Evolutionary conservation across 331 rosid species (phyloP).

Genomic region (Cydonia oblonga): DNA sequence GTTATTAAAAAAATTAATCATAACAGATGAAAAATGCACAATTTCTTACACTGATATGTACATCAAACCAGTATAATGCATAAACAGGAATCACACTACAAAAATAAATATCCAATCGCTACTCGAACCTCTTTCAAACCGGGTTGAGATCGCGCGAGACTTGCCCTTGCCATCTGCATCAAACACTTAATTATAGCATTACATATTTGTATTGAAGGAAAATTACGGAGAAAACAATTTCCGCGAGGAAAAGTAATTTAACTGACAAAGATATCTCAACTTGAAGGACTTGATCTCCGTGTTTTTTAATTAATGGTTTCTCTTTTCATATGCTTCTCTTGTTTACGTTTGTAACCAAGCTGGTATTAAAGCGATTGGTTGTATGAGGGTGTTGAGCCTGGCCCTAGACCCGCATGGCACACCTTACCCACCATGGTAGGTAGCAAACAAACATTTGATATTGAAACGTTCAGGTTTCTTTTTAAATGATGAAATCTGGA

Average conservation of each 20-base stretch:
- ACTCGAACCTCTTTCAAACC: slow-evolving; percentile 35
- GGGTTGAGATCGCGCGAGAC: slow-evolving; percentile 64
- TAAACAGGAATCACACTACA: slow-evolving; percentile 32
- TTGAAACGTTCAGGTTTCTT: background rate
- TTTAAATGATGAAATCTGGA: background rate
- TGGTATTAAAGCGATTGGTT: no score
- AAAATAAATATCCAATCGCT: background rate
- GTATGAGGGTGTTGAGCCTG: no score
- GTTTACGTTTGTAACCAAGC: background rate
- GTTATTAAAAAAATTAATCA: background rate
- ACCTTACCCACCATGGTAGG: no score
- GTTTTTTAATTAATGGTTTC: background rate
- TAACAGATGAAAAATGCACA: slow-evolving; percentile 4
- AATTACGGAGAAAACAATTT: background rate
- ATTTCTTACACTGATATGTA: slow-evolving; percentile 69
- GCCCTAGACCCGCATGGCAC: no score
- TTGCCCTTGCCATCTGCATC: slow-evolving; percentile 97
- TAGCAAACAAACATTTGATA: no score
- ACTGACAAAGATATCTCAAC: background rate
- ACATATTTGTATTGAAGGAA: background rate
- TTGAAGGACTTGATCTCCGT: background rate
- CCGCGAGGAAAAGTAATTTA: background rate
- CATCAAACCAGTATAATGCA: slow-evolving; percentile 43
- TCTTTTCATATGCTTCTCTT: background rate
- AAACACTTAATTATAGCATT: slow-evolving; percentile 6